phyloP scores from a whole-genome alignment of 108 stramenopile genomes.

The Pseudonitzschia multiseries region DNA sequence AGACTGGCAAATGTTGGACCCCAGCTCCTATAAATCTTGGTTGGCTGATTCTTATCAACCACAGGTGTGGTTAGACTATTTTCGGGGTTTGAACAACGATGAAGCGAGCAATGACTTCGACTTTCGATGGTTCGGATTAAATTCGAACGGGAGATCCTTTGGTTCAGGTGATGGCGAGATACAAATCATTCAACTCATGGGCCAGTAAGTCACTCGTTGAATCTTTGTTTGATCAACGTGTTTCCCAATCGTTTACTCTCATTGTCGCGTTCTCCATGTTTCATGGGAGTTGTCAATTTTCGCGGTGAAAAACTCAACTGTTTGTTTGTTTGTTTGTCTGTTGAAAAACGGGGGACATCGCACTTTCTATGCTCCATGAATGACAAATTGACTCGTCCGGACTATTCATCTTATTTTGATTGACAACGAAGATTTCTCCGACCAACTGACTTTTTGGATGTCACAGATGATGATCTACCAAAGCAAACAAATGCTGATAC shows the following conservation, averaged over 20 bases:
- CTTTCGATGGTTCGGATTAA: constrained; percentile 82
- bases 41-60: constrained; percentile 55
- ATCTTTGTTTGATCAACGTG: not conserved
- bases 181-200: constrained; percentile 59
- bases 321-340: too few relatives aligned
- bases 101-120: not conserved
- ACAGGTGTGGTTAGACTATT: constrained; percentile 58
- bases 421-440: constrained; percentile 42
- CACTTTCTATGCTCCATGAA: too few relatives aligned
- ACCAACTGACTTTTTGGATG: constrained; percentile 60
- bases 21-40: constrained; percentile 30
- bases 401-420: too few relatives aligned
- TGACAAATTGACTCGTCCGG: too few relatives aligned
- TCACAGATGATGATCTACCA: constrained; percentile 23
- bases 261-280: not conserved
- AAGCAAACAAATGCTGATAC: constrained; percentile 4
- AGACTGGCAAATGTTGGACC: constrained; percentile 16
- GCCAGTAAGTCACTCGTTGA: constrained; percentile 27
- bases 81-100: constrained; percentile 39
- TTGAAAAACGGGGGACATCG: too few relatives aligned
- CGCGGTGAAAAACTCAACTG: too few relatives aligned
- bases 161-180: constrained; percentile 66
- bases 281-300: too few relatives aligned
- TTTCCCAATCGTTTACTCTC: not conserved
- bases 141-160: constrained; percentile 67